These are phyloP conservation scores for Hypoxylon lenormandii DNA, from an alignment of 495 filamentous ascomycete genomes.

Conservation along the genomic window DNA sequence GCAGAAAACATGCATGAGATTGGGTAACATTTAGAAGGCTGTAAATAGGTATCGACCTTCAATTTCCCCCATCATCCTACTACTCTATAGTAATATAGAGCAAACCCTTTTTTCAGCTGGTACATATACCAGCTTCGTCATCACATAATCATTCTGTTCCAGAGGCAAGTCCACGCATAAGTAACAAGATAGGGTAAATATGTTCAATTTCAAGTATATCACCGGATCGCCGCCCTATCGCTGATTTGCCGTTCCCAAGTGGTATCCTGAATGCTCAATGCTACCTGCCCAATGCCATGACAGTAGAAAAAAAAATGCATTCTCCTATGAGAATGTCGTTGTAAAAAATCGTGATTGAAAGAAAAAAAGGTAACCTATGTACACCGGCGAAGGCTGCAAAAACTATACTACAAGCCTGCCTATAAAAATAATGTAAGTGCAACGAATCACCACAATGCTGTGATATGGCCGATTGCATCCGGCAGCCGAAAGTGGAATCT, in stretches of 20 bases:
- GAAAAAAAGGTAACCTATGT: slow-evolving; percentile 57
- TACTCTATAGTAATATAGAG: too few relatives aligned
- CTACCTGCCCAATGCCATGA: slow-evolving; percentile 43
- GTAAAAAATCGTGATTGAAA: slow-evolving; percentile 35
- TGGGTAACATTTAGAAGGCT: too few relatives aligned
- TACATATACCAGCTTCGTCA: not conserved
- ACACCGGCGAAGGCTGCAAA: slow-evolving; percentile 44
- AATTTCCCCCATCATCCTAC: too few relatives aligned
- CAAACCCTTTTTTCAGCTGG: too few relatives aligned
- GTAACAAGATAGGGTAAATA: slow-evolving; percentile 24
- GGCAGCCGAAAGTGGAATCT: slow-evolving; percentile 33
- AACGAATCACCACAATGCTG: slow-evolving; percentile 32
- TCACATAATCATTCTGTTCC: not conserved
- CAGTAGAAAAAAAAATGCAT: slow-evolving; percentile 32
- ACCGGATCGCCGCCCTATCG: slow-evolving; percentile 48
- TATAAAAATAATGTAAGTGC: slow-evolving; percentile 42
- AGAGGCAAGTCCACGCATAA: slow-evolving; percentile 3
- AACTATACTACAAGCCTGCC: slow-evolving; percentile 11
- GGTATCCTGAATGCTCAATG: slow-evolving; percentile 49
- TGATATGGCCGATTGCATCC: slow-evolving; percentile 11
- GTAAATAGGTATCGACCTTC: too few relatives aligned
- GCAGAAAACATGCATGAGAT: too few relatives aligned
- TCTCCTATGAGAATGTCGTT: slow-evolving; percentile 27
- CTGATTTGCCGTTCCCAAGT: slow-evolving; percentile 49
- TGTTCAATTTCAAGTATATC: slow-evolving; percentile 43